These are phyloP conservation scores for Astrephomene gubernaculifera DNA, from an alignment of 139 green algal genomes.

Conservation along the genomic window DNA sequence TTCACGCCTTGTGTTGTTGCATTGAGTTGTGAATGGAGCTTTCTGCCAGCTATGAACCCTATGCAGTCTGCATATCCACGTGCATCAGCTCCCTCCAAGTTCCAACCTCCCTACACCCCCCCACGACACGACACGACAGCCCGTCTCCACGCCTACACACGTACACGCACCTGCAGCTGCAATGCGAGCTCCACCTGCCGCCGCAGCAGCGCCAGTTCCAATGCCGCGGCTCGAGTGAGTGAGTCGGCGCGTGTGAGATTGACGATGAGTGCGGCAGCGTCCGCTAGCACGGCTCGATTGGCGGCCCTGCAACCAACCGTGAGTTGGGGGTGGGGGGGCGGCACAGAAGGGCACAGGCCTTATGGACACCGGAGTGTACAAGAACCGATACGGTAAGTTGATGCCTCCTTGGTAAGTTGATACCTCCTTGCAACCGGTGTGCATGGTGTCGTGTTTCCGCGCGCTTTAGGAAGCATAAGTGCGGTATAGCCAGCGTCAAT, in stretches of 20 bases:
- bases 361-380: not conserved
- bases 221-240: not conserved
- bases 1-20: too few species aligned
- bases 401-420: not conserved
- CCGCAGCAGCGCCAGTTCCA: constrained; percentile 11
- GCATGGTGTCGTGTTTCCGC: too few species aligned
- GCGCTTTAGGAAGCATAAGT: too few species aligned
- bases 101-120: not conserved
- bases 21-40: too few species aligned
- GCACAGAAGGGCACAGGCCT: not conserved
- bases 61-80: not conserved
- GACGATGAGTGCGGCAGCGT: not conserved
- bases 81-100: not conserved
- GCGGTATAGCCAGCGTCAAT: too few species aligned
- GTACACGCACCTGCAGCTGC: constrained; percentile 14
- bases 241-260: constrained; percentile 1
- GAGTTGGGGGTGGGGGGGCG: too few species aligned
- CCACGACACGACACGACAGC: too few species aligned
- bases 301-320: too few species aligned
- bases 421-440: too few species aligned
- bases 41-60: not conserved
- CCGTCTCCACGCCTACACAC: not conserved
- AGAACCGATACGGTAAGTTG: not conserved
- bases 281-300: constrained; percentile 14
- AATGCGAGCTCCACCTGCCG: constrained; percentile 21